These are phyloP conservation scores for Metschnikowia baotianmanensis DNA, from an alignment of 805 yeast genomes.

Conservation along the genomic window DNA sequence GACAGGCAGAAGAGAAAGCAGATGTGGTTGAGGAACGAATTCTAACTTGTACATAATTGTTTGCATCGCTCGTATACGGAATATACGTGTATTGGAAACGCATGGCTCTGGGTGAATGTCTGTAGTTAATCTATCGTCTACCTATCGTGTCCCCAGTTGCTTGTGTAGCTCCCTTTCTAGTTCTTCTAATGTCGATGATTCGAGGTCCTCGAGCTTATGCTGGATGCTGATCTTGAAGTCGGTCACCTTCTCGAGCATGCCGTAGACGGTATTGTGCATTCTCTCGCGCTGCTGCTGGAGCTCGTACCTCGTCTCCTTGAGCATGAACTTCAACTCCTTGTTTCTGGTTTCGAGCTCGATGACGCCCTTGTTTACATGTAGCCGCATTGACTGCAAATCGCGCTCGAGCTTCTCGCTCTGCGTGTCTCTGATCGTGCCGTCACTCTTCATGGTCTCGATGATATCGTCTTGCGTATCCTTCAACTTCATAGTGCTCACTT, in stretches of 20 bases:
- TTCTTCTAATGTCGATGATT: constrained; percentile 45
- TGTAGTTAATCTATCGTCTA: not conserved
- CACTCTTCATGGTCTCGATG: constrained; percentile 52
- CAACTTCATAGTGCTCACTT: constrained; percentile 51
- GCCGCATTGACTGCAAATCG: constrained; percentile 50
- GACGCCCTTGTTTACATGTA: constrained; percentile 48
- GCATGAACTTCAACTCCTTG: constrained; percentile 51
- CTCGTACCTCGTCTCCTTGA: constrained; percentile 48
- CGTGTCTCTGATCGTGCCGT: constrained; percentile 52
- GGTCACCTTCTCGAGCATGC: constrained; percentile 57
- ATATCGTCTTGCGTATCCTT: constrained; percentile 56
- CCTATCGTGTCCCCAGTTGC: not conserved
- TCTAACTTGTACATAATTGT: constrained; percentile 20
- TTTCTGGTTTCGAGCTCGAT: constrained; percentile 45
- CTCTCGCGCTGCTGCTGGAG: constrained; percentile 45
- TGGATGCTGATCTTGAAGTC: constrained; percentile 69
- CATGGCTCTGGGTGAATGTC: not conserved
- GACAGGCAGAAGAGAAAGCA: constrained; percentile 59
- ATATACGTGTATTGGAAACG: constrained; percentile 4
- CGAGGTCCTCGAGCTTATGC: constrained; percentile 58
- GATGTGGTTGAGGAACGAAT: constrained; percentile 63
- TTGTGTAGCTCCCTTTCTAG: constrained; percentile 17
- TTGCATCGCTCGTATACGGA: constrained; percentile 6
- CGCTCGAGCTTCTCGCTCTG: constrained; percentile 64
- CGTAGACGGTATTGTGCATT: constrained; percentile 53